A percentile compares a stretch with the other conserved stretches of the same genome.
Conservation (phyloP, 2,329 filamentous ascomycete genomes). For the Colletotrichum sp. region DNA sequence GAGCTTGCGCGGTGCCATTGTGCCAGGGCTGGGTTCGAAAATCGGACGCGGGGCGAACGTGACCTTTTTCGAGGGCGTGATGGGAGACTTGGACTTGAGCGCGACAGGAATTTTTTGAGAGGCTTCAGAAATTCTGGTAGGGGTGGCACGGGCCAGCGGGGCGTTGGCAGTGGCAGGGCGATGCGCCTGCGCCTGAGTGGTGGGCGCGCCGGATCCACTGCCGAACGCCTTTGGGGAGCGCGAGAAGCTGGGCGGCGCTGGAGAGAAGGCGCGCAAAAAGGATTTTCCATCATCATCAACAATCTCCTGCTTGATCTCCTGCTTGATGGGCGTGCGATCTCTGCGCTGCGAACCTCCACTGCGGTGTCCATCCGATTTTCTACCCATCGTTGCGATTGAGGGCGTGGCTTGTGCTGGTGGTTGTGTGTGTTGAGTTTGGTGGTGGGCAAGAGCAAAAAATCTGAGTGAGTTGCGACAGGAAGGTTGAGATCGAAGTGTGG, state of each 20-base stretch:
- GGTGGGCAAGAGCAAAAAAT: not conserved
- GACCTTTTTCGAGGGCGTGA: constrained; percentile 4
- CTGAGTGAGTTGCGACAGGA: not conserved
- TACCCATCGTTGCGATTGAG: not conserved
- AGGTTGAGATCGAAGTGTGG: not conserved
- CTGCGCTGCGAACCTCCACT: not conserved
- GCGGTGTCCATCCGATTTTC: not conserved
- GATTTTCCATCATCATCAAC: not conserved
- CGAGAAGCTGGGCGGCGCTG: not conserved
- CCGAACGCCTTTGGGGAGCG: not conserved
- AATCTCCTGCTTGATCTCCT: not conserved
- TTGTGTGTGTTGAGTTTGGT: not conserved
- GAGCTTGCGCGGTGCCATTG: constrained; percentile 17
- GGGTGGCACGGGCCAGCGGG: constrained; percentile 12
- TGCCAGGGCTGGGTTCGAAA: not conserved
- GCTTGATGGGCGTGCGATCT: not conserved
- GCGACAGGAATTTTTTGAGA: constrained; percentile 20
- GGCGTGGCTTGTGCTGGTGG: not conserved
- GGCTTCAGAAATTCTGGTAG: not conserved
- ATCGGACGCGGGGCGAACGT: not conserved
- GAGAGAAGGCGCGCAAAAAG: constrained; percentile 3
- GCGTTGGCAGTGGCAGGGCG: not conserved
- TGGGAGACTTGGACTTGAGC: not conserved
- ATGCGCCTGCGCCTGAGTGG: not conserved
- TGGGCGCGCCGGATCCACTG: not conserved